Evolutionary conservation across 2,329 filamentous ascomycete species (phyloP).

Genomic region (Aspergillus proliferans): DNA sequence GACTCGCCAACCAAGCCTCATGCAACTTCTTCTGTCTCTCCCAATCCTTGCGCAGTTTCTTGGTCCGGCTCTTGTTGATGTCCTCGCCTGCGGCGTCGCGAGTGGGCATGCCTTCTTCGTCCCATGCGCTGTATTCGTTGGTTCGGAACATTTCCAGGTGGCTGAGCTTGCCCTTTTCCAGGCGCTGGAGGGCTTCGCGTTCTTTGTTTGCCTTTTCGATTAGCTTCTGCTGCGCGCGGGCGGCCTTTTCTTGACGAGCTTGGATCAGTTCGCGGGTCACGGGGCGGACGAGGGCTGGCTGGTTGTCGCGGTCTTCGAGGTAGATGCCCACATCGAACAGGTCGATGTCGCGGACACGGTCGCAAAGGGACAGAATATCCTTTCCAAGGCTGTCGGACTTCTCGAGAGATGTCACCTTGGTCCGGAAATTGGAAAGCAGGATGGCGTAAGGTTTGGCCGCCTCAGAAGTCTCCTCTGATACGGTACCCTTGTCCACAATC

Average conservation of each 20-base stretch:
- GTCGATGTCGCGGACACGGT: slow-evolving; percentile 71
- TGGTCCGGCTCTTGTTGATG: slow-evolving; percentile 69
- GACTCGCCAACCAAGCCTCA: slow-evolving; percentile 19
- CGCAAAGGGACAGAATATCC: slow-evolving; percentile 68
- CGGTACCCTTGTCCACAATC: slow-evolving; percentile 27
- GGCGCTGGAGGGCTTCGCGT: slow-evolving; percentile 43
- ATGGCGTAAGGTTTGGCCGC: slow-evolving; percentile 42
- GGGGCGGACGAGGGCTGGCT: slow-evolving; percentile 66
- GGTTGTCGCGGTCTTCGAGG: slow-evolving; percentile 69
- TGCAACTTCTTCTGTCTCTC: slow-evolving; percentile 73
- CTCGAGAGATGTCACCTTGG: slow-evolving; percentile 31
- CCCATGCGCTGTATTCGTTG: slow-evolving; percentile 68
- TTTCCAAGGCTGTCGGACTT: slow-evolving; percentile 55
- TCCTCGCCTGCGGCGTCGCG: slow-evolving; percentile 72
- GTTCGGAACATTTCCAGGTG: slow-evolving; percentile 45
- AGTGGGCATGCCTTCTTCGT: slow-evolving; percentile 72
- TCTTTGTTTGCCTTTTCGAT: slow-evolving; percentile 44
- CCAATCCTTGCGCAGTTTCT: slow-evolving; percentile 86
- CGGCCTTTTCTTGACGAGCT: slow-evolving; percentile 50
- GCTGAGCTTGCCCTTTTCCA: slow-evolving; percentile 54
- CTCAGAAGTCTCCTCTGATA: slow-evolving; percentile 19
- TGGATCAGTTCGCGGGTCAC: slow-evolving; percentile 54
- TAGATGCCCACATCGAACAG: slow-evolving; percentile 80
- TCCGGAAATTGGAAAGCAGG: slow-evolving; percentile 40
- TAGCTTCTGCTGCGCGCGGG: slow-evolving; percentile 41